Conservation (phyloP, 208 protist genomes). For the Novymonas esmeraldas region DNA sequence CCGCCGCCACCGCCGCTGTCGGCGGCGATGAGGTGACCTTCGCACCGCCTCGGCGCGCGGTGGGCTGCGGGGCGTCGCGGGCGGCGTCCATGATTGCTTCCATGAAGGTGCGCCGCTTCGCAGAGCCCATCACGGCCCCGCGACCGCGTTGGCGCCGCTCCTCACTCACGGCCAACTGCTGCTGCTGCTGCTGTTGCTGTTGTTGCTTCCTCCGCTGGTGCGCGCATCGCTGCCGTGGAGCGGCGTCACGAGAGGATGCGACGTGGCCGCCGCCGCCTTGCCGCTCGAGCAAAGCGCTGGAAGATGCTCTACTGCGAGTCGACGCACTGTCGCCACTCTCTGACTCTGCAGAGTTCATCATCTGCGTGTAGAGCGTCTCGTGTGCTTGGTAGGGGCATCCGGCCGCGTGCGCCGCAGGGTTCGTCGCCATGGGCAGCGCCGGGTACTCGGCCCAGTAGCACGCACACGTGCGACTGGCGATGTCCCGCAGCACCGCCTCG, state of each 20-base stretch:
- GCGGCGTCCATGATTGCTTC: constrained; percentile 27
- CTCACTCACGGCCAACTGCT: constrained; percentile 1
- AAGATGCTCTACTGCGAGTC: background rate
- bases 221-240: background rate
- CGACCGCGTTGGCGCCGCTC: constrained; percentile 9
- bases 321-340: too few relatives aligned
- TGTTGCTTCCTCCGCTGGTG: background rate
- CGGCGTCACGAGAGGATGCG: too few relatives aligned
- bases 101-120: constrained; percentile 29
- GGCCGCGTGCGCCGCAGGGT: constrained; percentile 68
- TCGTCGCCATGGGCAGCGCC: constrained; percentile 66
- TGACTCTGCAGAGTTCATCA: too few relatives aligned
- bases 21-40: background rate
- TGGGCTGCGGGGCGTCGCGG: constrained; percentile 12
- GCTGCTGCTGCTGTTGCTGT: background rate
- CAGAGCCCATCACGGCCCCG: constrained; percentile 27
- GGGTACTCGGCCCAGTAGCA: constrained; percentile 51
- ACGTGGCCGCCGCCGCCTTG: too few relatives aligned
- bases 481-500: constrained; percentile 28
- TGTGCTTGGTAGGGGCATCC: constrained; percentile 57
- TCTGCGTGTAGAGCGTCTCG: constrained; percentile 33
- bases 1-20: too few relatives aligned
- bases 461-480: constrained; percentile 30
- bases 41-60: background rate
- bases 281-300: too few relatives aligned